Evolutionary conservation across 2,329 filamentous ascomycete species (phyloP), one percentile per base, ranked within the genome.

Genomic region (Chaetomium globosum): DNA sequence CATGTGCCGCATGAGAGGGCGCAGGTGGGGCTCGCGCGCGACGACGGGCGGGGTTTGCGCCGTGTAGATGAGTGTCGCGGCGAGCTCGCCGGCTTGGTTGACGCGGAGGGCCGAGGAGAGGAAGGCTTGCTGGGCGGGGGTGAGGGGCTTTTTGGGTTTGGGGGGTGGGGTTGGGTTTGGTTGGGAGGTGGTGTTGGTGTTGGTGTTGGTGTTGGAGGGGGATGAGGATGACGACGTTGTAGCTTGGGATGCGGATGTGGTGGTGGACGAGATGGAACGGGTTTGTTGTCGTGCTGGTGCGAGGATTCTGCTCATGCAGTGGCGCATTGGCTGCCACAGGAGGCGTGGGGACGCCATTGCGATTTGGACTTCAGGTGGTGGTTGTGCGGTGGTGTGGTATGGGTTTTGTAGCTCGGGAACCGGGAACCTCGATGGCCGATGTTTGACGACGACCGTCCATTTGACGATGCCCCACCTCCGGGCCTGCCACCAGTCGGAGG

Each of bases 31-130:
- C 76, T 97, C 89, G 4, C 89, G 86, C 70, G 86, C 85, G 64
- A 92, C 83, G 60, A 98, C 80, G n/a, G 89, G 86, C 0, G 93
- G 92, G 0, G 88, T 94, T 77, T 99, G 95, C 1, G 92, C 89
- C 1, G 87, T 88, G 81, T 98, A 99, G 77, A 99, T 99, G 63
- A 96, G 86, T 30, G 92, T 94, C 33, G 95, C 95, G 62, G 95
- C 95, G n/a, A 99, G 87, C 79, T 99, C 95, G 75, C 95, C 95
- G 28, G 95, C 93, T 80, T 99, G 95, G 78, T 99, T 98, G 64
- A 99, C 95, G 68, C 95, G 92, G 33, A 98, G 87, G 67, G 53
- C 63, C 28, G 68, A 69, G 62, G 65, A 68, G 61, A 69, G 71
- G 73, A 89, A 96, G 64, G 89, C 83, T 65, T 86, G 84, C 74